Evolutionary conservation across 2,329 filamentous ascomycete species (phyloP), one percentile per base, ranked within the genome.

Genomic region (Alternaria novae-zelandiae): DNA sequence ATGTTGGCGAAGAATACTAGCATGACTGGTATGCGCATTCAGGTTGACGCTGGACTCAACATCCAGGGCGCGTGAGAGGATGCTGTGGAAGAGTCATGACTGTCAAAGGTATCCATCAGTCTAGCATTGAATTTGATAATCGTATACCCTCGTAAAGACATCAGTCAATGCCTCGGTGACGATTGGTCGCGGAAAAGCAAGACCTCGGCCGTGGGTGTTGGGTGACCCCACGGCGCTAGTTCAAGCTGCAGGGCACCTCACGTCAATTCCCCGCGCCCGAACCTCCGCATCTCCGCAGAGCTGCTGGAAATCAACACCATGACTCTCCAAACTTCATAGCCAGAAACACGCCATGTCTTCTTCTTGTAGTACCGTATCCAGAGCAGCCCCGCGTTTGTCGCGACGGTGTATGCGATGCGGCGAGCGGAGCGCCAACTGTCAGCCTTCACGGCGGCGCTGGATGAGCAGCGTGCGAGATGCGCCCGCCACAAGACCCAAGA

Each of bases 1-100:
- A 84, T 85, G 76, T 69, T 86, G 55, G 86, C 86, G 0, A 85
- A 82, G 77, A 87, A 87, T 58, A 82, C 81, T n/a, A 83, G 81
- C 59, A 83, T 85, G 69, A 84, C 83, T 12, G 83, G 83, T 4
- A 80, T 82, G 73, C 79, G 80, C 62, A 74, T 85, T 32, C 80
- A 81, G 68, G 79, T 85, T 7, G 77, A 79, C 70, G 74, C 74
- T 32, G 77, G 77, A 28, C 44, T 76, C 61, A 78, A 78, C 63
- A 65, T 79, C 12, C 75, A 78, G 62, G 74, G 71, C 44, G 69
- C 68, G 11, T 45, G 50, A 45, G 26, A 50, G 28, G 17, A 11
- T 32, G n/a, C n/a, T n/a, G n/a, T n/a, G n/a, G n/a, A n/a, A n/a
- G n/a, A n/a, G n/a, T n/a, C n/a, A n/a, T n/a, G n/a, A n/a, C n/a